Base-by-base conservation (phyloP, 345 rosid genomes). In the Litchi chinensis region DNA sequence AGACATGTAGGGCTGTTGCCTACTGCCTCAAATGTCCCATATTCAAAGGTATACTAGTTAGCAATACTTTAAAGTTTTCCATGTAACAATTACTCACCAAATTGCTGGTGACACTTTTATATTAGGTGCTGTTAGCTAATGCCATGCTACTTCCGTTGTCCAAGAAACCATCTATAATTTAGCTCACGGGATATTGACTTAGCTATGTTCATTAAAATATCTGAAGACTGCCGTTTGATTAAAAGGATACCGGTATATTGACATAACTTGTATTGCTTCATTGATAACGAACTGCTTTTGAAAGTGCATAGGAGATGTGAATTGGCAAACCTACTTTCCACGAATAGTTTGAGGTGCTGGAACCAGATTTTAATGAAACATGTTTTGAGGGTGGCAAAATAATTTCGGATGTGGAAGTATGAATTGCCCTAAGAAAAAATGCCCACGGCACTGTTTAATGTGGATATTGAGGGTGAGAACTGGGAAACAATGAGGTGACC, bases 1-100 rank as follows among this genome's bases (percentile, higher is more conserved):
- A 60, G 41, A 65, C 48, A n/a, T 50, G 78, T 32, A 21, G 59
- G 70, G 46, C 78, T n/a, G 26, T 52, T 46, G 22, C 65, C 26
- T 16, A 46, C 37, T 46, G 22, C 64, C 26, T 16, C 54, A 1
- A 43, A 19, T 41, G 48, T 41, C 43, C 15, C 54, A 8, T 68
- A 21, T 40, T 41, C 1, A 39, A n/a, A 19, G 9, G 32, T 68
- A 68, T 40, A 60, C 1, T 3, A 18, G 26, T 54, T n/a, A 5
- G 26, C 43, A 66, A 5, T 64, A 28, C 40, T 40, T 37, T 0
- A 0, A 65, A 7, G 69, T 10, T 39, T 66, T 66, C 46, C 46
- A 18, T 66, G 70, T 66, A 16, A 39, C 19, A 6, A 39, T 9
- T 66, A 40, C 10, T 16, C 12, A 4, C 0, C 6, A 66, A 66